Evolutionary conservation across 768 basidiomycete genomes (phyloP).

Genomic region (Leucocoprinus leucothites): DNA sequence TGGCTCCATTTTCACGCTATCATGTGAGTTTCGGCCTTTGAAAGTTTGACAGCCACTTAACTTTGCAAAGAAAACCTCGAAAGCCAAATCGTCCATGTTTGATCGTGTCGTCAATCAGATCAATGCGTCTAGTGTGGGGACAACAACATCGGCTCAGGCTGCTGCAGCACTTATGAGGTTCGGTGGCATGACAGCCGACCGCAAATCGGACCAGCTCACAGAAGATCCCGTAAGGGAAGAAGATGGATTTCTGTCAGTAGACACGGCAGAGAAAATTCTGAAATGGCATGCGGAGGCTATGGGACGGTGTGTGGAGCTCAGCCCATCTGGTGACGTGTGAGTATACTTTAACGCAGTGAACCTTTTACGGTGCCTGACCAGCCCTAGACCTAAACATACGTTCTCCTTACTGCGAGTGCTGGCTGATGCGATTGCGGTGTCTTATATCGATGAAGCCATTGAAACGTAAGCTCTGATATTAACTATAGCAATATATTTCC

Average conservation of each 20-base stretch:
- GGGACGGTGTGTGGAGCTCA: constrained; percentile 91
- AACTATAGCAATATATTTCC: too few relatives aligned
- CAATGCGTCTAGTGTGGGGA: constrained; percentile 63
- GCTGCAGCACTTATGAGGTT: constrained; percentile 89
- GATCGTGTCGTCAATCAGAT: constrained; percentile 92
- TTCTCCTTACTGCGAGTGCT: constrained; percentile 79
- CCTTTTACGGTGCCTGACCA: constrained; percentile 6
- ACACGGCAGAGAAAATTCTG: constrained; percentile 84
- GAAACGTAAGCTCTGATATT: constrained; percentile 69
- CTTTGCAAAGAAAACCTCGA: constrained; percentile 53
- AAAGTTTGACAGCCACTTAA: neutral
- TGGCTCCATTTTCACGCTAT: constrained; percentile 78
- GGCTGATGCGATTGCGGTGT: constrained; percentile 79
- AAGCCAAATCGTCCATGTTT: constrained; percentile 76
- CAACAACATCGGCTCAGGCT: constrained; percentile 77
- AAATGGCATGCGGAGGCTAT: constrained; percentile 98
- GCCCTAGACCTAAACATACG: constrained; percentile 80
- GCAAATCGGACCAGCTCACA: constrained; percentile 43
- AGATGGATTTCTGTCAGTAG: constrained; percentile 77
- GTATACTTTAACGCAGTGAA: constrained; percentile 24
- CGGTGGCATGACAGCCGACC: constrained; percentile 67
- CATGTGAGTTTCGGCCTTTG: constrained; percentile 57
- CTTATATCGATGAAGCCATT: constrained; percentile 87
- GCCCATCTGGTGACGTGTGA: constrained; percentile 78
- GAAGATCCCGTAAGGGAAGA: constrained; percentile 78